These are phyloP conservation scores for Capsicum baccatum DNA, from an alignment of 257 asterid genomes.

Conservation along the genomic window DNA sequence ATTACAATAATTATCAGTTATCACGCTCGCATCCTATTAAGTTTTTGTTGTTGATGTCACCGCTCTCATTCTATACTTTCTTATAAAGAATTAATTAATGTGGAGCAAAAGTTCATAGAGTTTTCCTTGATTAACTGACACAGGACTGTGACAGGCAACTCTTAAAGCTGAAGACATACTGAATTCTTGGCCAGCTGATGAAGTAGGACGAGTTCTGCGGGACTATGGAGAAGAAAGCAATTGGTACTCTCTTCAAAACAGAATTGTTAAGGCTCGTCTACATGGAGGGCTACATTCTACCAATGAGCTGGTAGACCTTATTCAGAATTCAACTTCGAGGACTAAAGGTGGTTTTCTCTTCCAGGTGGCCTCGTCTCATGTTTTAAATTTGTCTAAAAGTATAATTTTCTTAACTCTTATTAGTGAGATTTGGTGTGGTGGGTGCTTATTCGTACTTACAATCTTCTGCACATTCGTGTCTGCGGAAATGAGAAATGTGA, in stretches of 20 bases:
- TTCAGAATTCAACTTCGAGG: constrained; percentile 70
- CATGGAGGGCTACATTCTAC: constrained; percentile 92
- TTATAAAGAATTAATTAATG: not conserved
- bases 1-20: not conserved
- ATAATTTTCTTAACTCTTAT: not conserved
- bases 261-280: constrained; percentile 72
- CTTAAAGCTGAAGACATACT: constrained; percentile 91
- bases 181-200: constrained; percentile 91
- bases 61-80: not conserved
- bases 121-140: constrained; percentile 55
- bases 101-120: constrained; percentile 36
- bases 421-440: not conserved
- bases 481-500: constrained; percentile 19
- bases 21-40: not conserved
- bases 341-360: constrained; percentile 59
- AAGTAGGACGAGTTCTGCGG: constrained; percentile 77
- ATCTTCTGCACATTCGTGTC: constrained; percentile 9
- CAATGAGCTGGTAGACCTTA: constrained; percentile 75
- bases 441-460: not conserved
- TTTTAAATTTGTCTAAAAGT: not conserved
- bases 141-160: constrained; percentile 83
- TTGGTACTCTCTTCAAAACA: constrained; percentile 81
- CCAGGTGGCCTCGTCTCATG: constrained; percentile 13
- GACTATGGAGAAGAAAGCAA: constrained; percentile 98
- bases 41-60: not conserved